phyloP scores from a whole-genome alignment of 1,284 basidiomycete genomes.

The Naganishia sp. region DNA sequence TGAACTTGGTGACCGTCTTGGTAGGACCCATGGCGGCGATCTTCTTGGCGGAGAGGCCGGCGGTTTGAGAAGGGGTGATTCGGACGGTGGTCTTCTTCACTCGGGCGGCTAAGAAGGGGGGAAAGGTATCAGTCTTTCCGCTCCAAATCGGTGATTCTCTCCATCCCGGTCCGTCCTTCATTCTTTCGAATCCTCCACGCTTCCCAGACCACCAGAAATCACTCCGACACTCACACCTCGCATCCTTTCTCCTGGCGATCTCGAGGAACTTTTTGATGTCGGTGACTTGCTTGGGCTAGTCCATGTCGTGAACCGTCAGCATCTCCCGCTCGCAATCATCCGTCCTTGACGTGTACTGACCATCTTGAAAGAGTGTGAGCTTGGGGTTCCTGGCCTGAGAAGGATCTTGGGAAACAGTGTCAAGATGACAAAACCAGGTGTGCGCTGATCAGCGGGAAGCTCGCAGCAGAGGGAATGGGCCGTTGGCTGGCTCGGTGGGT shows the following conservation, averaged over 20 bases:
- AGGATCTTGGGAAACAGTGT: neutral
- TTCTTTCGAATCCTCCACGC: neutral
- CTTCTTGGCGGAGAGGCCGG: slow-evolving; percentile 48
- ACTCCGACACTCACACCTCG: slow-evolving; percentile 55
- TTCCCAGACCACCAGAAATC: neutral
- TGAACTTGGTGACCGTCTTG: slow-evolving; percentile 94
- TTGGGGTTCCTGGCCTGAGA: slow-evolving; percentile 7
- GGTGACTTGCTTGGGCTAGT: slow-evolving; percentile 91
- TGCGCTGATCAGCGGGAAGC: neutral
- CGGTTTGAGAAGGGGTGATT: slow-evolving; percentile 36
- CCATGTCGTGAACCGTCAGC: slow-evolving; percentile 12
- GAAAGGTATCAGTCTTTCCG: slow-evolving; percentile 1
- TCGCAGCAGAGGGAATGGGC: too few species aligned
- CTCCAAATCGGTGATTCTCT: neutral
- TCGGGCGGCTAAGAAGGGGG: slow-evolving; percentile 69
- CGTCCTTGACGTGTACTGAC: slow-evolving; percentile 33
- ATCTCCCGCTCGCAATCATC: neutral
- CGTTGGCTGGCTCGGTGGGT: neutral
- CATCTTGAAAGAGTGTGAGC: slow-evolving; percentile 36
- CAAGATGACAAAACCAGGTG: neutral
- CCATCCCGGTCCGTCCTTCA: neutral
- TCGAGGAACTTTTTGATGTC: slow-evolving; percentile 99
- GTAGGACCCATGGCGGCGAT: slow-evolving; percentile 60
- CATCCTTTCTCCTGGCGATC: slow-evolving; percentile 79
- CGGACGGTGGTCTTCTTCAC: slow-evolving; percentile 85